Base-by-base conservation (phyloP, 2,329 filamentous ascomycete genomes). In the Clarireedia sp. region DNA sequence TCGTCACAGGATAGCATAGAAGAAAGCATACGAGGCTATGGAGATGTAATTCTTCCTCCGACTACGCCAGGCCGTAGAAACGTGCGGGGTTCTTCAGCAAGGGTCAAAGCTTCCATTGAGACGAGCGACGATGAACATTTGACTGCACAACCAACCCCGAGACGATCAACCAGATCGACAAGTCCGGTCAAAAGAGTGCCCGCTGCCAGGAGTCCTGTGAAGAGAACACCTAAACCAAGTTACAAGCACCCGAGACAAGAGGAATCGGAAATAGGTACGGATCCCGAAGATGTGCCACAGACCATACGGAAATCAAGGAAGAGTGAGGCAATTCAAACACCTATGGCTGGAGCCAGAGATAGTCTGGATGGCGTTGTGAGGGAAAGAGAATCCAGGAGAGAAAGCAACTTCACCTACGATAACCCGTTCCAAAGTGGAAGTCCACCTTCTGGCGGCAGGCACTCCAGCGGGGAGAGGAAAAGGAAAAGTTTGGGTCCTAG, bases 381-480 rank as follows among this genome's bases (percentile, higher is more conserved):
- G 5, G 43, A 17, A 3, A 50, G 19, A 36, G 46, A 50, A 10
- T 62, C 63, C 7, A 61, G 62, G 43, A 68, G 79, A 6, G 78
- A 80, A 36, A 86, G 78, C 64, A 85, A 87, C 33, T 97, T 97
- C 70, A 90, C 87, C 1, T 80, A 85, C 63, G 90, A 96, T 53
- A 97, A 97, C 66, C 91, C 92, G 0, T 97, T 97, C 68, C 92
- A 97, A 69, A 89, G 87, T 67, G 87, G 90, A 41, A 87, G 85
- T 69, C 86, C 89, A 9, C 85, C 89, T 1, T 71, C 78, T 5
- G 68, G 73, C n/a, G 70, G 71, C 1, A 76, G 26, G 75, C 74
- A 68, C 26, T 72, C 79, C 21, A 72, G 68, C 61, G 72, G 72
- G 57, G 77, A 79, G 43, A 74, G 79, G 60, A 76, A 75, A 63